Evolutionary conservation across 257 asterid genomes (phyloP).

Genomic region (Fraxinus anomala): DNA sequence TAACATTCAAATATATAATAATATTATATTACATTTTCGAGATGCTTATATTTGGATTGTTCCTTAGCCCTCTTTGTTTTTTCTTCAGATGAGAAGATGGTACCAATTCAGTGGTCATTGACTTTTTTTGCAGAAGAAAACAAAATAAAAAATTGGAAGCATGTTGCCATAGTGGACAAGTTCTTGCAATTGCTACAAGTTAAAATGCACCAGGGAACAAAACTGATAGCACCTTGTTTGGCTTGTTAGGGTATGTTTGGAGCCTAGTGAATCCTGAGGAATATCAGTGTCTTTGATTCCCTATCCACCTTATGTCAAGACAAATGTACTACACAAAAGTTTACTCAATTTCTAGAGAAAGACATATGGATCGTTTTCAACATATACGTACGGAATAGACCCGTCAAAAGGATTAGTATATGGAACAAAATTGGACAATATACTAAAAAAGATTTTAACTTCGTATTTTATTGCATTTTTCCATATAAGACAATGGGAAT

Average conservation of each 20-base stretch:
- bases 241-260: slow-evolving; percentile 80
- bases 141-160: slow-evolving; percentile 44
- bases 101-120: slow-evolving; percentile 37
- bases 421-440: neutral
- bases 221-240: slow-evolving; percentile 65
- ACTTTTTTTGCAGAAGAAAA: slow-evolving; percentile 25
- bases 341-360: slow-evolving; percentile 22
- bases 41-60: slow-evolving; percentile 30
- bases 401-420: neutral
- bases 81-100: slow-evolving; percentile 29
- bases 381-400: neutral
- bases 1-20: neutral
- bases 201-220: slow-evolving; percentile 43
- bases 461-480: too few species aligned
- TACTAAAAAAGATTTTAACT: too few species aligned
- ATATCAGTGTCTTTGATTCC: slow-evolving; percentile 62
- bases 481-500: too few species aligned
- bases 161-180: slow-evolving; percentile 35
- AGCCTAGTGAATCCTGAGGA: slow-evolving; percentile 43
- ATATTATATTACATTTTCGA: slow-evolving; percentile 6
- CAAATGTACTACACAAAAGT: slow-evolving; percentile 40
- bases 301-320: slow-evolving; percentile 68
- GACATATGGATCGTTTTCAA: slow-evolving; percentile 30
- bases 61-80: slow-evolving; percentile 17
- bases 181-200: slow-evolving; percentile 51